These are phyloP conservation scores for Syzygium aqueum DNA, from an alignment of 345 rosid genomes.

Conservation along the genomic window DNA sequence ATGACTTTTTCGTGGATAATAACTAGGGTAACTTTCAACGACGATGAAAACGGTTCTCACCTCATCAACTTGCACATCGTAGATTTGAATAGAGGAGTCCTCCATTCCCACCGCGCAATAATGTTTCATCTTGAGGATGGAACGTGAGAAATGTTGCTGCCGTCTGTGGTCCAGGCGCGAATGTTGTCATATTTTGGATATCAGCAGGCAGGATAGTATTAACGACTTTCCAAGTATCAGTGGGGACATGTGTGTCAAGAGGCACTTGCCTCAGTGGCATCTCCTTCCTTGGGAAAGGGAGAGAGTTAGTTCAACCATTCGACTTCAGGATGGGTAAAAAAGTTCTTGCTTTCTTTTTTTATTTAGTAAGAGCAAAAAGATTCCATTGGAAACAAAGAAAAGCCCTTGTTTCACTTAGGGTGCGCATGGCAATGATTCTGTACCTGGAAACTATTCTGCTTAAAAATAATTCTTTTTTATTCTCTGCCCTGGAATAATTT, in stretches of 20 bases:
- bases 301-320: not conserved
- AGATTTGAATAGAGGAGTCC: slow-evolving; percentile 68
- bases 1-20: not conserved
- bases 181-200: slow-evolving; percentile 66
- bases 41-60: slow-evolving; percentile 16
- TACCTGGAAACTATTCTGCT: too few species aligned
- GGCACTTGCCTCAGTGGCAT: not conserved
- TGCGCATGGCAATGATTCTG: too few species aligned
- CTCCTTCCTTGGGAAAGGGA: not conserved
- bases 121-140: slow-evolving; percentile 75
- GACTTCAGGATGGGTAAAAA: not conserved
- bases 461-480: too few species aligned
- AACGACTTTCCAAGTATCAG: not conserved
- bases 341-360: not conserved
- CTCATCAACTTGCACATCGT: slow-evolving; percentile 62
- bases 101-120: slow-evolving; percentile 87
- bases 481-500: too few species aligned
- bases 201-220: not conserved
- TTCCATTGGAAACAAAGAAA: not conserved
- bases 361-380: not conserved
- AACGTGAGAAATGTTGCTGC: slow-evolving; percentile 79
- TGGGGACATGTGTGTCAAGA: not conserved
- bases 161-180: slow-evolving; percentile 82
- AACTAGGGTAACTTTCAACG: not conserved
- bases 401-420: not conserved